Evolutionary conservation across 176 grass and related monocot species (phyloP).

Genomic region (Panicum miliaceum): DNA sequence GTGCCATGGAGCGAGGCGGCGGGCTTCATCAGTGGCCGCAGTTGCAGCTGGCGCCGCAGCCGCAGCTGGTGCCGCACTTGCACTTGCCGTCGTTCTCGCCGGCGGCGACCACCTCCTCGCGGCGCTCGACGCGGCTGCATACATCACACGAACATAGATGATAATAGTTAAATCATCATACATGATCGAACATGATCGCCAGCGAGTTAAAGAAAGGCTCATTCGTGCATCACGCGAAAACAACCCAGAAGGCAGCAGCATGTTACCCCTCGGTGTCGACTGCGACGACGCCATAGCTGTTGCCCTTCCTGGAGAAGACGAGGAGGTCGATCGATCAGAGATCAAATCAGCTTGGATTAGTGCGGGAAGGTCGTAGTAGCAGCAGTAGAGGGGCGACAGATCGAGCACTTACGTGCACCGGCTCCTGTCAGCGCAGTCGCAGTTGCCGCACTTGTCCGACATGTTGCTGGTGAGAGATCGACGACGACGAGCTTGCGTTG

Average conservation of each 20-base stretch:
- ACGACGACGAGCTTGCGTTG: neutral
- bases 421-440: constrained; percentile 88
- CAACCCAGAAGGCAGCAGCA: no score
- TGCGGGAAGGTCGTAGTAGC: neutral
- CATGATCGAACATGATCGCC: no score
- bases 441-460: constrained; percentile 85
- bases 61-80: constrained; percentile 71
- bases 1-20: no score
- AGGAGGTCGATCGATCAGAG: neutral
- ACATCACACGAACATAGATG: no score
- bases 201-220: no score
- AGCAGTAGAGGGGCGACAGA: neutral
- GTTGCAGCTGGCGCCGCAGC: constrained; percentile 57
- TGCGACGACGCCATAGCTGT: constrained; percentile 59
- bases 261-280: constrained; percentile 68
- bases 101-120: neutral
- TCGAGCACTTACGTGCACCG: constrained; percentile 66
- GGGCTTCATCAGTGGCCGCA: constrained; percentile 58
- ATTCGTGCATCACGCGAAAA: no score
- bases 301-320: constrained; percentile 56
- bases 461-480: constrained; percentile 37
- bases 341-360: neutral
- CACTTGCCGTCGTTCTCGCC: constrained; percentile 56
- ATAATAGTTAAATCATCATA: no score
- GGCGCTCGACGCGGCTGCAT: constrained; percentile 56